Percentiles rank a stretch among this genome's conserved stretches.
Conservation (phyloP, 2,329 filamentous ascomycete genomes). For the Verticillium klebahnii region DNA sequence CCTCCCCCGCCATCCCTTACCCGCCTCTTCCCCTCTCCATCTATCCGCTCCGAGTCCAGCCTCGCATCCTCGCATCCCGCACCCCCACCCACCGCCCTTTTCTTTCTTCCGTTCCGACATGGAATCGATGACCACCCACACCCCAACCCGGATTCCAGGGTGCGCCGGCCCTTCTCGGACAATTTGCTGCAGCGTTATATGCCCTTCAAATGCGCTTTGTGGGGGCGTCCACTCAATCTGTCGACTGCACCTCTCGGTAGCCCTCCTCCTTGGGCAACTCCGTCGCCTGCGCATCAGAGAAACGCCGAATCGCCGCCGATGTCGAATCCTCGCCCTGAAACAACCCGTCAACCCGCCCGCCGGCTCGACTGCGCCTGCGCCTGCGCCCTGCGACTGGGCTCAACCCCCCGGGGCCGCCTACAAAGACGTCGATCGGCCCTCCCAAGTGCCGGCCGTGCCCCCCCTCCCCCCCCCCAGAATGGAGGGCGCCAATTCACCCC, state of each 20-base stretch:
- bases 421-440: not conserved
- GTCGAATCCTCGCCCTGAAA: not conserved
- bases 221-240: slow-evolving; percentile 22
- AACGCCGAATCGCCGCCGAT: slow-evolving; percentile 18
- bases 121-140: not conserved
- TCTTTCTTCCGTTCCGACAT: not conserved
- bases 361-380: not conserved
- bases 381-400: not conserved
- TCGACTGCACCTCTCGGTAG: slow-evolving; percentile 5
- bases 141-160: not conserved
- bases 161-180: slow-evolving; percentile 18
- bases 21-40: not conserved
- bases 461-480: not conserved
- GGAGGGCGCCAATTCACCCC: not conserved
- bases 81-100: not conserved
- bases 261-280: not conserved
- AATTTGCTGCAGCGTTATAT: slow-evolving; percentile 16
- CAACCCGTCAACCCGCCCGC: not conserved
- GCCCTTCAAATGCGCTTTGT: slow-evolving; percentile 15
- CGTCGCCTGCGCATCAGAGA: slow-evolving; percentile 4
- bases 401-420: not conserved
- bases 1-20: slow-evolving; percentile 12
- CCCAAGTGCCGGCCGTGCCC: not conserved
- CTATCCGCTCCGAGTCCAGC: not conserved
- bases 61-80: too few relatives aligned